phyloP scores from a whole-genome alignment of 345 rosid species.

The Jatropha curcas region DNA sequence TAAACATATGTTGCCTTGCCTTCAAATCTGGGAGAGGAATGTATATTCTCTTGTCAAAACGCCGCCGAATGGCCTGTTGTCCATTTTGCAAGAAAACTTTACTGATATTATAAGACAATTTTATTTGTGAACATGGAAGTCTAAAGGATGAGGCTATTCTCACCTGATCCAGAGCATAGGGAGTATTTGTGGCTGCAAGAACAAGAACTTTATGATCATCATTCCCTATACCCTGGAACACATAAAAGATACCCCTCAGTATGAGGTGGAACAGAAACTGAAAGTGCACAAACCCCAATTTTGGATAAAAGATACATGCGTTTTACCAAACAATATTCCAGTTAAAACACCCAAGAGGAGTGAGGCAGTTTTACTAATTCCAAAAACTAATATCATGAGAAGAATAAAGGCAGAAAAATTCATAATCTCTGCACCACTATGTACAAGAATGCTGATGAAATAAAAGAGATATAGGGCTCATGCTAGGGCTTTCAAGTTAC shows the following conservation, averaged over 20 bases:
- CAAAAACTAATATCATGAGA: not conserved
- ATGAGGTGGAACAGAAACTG: not conserved
- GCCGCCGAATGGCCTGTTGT: conserved; percentile 81
- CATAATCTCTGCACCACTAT: not conserved
- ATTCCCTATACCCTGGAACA: conserved; percentile 73
- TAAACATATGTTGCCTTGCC: conserved; percentile 90
- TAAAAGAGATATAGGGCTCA: not conserved
- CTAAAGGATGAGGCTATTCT: not conserved
- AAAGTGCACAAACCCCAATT: not conserved
- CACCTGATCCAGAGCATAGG: conserved; percentile 89
- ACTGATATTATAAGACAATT: not conserved
- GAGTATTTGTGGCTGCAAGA: conserved; percentile 92
- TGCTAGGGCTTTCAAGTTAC: not conserved
- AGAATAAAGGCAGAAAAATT: not conserved
- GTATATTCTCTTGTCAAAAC: conserved; percentile 94
- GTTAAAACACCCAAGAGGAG: not conserved
- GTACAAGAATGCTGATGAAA: not conserved
- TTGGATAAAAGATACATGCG: not conserved
- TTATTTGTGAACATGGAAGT: not conserved
- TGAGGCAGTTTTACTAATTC: not conserved
- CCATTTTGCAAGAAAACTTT: conserved; percentile 13
- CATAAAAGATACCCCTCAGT: not conserved
- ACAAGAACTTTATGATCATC: conserved; percentile 86
- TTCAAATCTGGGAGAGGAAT: conserved; percentile 90
- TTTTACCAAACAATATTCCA: not conserved